These are phyloP conservation scores for Cytidiella melzeri DNA, from an alignment of 768 basidiomycete genomes.

Conservation along the genomic window DNA sequence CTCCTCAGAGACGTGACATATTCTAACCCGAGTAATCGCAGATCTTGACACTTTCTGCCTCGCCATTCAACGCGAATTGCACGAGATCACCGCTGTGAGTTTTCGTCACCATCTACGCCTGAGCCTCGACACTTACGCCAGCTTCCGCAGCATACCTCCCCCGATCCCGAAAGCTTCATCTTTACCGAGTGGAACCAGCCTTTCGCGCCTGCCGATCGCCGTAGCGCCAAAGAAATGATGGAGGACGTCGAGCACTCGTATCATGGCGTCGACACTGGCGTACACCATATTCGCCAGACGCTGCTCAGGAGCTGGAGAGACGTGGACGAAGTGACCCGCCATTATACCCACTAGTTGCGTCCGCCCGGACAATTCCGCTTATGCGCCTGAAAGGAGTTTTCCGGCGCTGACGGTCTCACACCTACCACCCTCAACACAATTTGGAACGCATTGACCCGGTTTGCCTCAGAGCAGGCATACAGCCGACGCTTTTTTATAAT, in stretches of 20 bases:
- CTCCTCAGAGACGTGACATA: conserved; percentile 5
- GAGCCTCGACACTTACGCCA: too few relatives aligned
- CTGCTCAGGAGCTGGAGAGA: conserved; percentile 30
- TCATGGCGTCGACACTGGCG: conserved; percentile 22
- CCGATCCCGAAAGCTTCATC: conserved; percentile 46
- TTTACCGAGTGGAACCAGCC: conserved; percentile 61
- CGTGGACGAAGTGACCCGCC: conserved; percentile 24
- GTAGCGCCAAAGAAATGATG: conserved; percentile 50
- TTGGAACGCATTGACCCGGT: too few relatives aligned
- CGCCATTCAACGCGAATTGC: conserved; percentile 59
- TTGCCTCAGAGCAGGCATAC: too few relatives aligned
- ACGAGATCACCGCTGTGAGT: conserved; percentile 66
- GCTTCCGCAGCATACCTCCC: conserved; percentile 44
- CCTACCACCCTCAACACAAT: too few relatives aligned
- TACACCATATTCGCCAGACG: conserved; percentile 26
- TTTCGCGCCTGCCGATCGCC: conserved; percentile 58
- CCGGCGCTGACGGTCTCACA: too few relatives aligned
- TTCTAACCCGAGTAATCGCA: conserved; percentile 10
- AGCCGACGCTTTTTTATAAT: too few relatives aligned
- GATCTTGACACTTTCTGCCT: conserved; percentile 67
- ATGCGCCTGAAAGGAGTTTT: too few relatives aligned
- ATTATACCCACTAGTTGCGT: too few relatives aligned
- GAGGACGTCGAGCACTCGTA: conserved; percentile 32
- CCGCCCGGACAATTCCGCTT: too few relatives aligned
- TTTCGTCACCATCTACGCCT: too few relatives aligned